phyloP scores from a whole-genome alignment of 768 basidiomycete species.

The Sarcodon aspratus region DNA sequence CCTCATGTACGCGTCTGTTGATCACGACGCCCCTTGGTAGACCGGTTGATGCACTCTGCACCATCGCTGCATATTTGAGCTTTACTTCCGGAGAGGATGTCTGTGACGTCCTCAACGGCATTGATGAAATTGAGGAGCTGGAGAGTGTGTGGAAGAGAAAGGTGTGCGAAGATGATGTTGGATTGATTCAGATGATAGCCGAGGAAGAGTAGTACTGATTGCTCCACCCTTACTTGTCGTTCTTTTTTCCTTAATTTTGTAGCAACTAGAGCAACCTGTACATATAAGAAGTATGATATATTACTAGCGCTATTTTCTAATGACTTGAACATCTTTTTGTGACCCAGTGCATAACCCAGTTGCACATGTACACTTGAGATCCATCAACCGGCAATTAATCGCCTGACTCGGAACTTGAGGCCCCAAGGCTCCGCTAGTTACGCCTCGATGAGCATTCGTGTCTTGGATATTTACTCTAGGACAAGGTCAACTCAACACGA shows the following conservation, averaged over 20 bases:
- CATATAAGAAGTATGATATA: not conserved
- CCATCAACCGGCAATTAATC: not conserved
- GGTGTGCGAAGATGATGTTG: conserved; percentile 15
- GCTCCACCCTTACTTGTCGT: not conserved
- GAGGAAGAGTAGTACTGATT: not conserved
- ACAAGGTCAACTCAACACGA: not conserved
- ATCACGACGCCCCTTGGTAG: conserved; percentile 15
- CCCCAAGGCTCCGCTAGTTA: not conserved
- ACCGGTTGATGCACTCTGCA: conserved; percentile 18
- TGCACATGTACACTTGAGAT: not conserved
- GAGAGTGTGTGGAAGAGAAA: conserved; percentile 18
- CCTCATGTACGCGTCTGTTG: conserved; percentile 12
- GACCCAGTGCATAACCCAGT: not conserved
- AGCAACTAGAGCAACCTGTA: not conserved
- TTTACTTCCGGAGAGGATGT: conserved; percentile 12
- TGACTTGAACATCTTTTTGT: not conserved
- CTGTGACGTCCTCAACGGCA: conserved; percentile 10
- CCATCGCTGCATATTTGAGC: conserved; percentile 17
- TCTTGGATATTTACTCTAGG: not conserved
- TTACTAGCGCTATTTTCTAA: not conserved
- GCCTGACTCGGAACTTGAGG: not conserved
- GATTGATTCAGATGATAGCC: conserved; percentile 14
- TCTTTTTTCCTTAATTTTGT: not conserved
- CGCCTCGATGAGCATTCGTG: not conserved
- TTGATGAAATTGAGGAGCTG: conserved; percentile 15